A percentile compares a stretch with the other conserved stretches of the same genome.
phyloP scores from a whole-genome alignment of 441 rosid genomes.

The Populus hybrid region DNA sequence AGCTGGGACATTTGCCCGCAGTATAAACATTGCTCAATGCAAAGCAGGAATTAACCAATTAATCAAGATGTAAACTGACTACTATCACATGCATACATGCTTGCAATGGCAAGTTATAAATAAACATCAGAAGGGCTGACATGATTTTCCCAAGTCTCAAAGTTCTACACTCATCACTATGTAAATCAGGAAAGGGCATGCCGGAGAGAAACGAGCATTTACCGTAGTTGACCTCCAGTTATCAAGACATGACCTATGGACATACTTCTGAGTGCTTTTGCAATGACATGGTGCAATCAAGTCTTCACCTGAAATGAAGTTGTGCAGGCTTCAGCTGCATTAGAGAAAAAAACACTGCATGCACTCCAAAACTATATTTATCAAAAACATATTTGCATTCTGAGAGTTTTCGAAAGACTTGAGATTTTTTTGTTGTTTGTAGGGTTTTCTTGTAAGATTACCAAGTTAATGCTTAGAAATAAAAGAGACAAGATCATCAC shows the following conservation, averaged over 20 bases:
- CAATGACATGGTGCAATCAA: constrained; percentile 68
- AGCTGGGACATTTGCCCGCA: constrained; percentile 93
- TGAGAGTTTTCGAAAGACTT: no score
- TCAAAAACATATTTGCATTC: no score
- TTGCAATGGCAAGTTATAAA: no score
- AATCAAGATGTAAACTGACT: background rate
- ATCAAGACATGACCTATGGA: constrained; percentile 95
- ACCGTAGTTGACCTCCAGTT: constrained; percentile 99
- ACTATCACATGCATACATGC: background rate
- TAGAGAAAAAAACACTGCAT: background rate
- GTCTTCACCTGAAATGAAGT: constrained; percentile 37
- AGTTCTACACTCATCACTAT: background rate
- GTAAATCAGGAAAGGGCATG: constrained; percentile 14
- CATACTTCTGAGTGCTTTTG: constrained; percentile 97
- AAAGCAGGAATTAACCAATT: background rate
- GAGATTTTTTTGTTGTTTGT: no score
- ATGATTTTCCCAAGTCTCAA: background rate
- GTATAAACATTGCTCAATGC: constrained; percentile 67
- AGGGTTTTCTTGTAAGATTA: no score
- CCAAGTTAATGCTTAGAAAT: no score
- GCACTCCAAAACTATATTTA: background rate
- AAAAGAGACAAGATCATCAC: no score
- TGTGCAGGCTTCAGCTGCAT: constrained; percentile 11
- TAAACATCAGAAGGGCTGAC: background rate
- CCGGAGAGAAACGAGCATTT: constrained; percentile 16